Percentiles rank a stretch among this genome's conserved stretches.
Conservation (phyloP, 2,329 filamentous ascomycete species). For the Dothiorella sarmentorum region DNA sequence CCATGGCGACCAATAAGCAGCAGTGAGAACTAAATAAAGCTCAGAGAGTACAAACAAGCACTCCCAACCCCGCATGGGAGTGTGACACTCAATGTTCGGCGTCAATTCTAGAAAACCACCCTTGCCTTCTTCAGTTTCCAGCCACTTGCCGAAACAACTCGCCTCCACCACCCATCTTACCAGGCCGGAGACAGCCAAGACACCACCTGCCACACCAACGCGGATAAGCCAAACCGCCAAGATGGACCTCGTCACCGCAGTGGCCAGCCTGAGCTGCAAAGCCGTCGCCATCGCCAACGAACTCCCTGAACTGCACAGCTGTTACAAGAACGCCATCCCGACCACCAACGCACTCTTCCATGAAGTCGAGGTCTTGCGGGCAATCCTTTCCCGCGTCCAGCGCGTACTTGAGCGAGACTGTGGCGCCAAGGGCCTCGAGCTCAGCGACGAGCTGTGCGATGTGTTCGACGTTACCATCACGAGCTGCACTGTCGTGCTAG, state of each 20-base stretch:
- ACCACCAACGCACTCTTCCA: constrained; percentile 19
- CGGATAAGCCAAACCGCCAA: background rate
- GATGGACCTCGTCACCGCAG: constrained; percentile 5
- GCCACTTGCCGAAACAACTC: background rate
- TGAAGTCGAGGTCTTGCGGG: constrained; percentile 18
- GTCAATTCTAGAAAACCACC: background rate
- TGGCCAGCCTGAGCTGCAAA: constrained; percentile 4
- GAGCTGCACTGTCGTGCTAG: constrained; percentile 13
- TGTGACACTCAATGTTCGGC: background rate
- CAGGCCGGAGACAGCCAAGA: background rate
- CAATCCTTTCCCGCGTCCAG: constrained; percentile 16
- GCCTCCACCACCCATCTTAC: no score
- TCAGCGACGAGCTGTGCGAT: constrained; percentile 8
- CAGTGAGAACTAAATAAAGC: background rate
- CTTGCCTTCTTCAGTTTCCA: background rate
- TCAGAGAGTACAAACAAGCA: background rate
- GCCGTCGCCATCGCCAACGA: constrained; percentile 9
- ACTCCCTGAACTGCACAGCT: constrained; percentile 6
- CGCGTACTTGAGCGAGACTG: background rate
- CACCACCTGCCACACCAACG: no score
- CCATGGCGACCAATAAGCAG: background rate
- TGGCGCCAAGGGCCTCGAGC: background rate
- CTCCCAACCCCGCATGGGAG: background rate
- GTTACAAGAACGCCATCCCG: constrained; percentile 11
- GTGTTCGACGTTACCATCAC: constrained; percentile 19